phyloP scores from a whole-genome alignment of 2,329 filamentous ascomycete species.

The Cercospora sp. region DNA sequence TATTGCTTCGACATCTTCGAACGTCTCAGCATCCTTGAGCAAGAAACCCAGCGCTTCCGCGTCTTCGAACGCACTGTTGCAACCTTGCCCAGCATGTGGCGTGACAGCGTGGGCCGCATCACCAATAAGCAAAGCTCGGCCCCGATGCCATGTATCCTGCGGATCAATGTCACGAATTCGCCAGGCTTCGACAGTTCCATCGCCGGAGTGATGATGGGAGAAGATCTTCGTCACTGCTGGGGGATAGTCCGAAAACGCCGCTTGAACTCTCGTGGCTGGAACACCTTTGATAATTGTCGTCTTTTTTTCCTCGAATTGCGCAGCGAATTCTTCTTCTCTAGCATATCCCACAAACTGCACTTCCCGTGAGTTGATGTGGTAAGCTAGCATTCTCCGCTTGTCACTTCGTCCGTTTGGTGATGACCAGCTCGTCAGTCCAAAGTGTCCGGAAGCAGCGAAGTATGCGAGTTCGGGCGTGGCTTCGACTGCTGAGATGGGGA shows the following conservation, averaged over 20 bases:
- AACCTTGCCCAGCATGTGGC: conserved; percentile 19
- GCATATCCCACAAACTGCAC: conserved; percentile 16
- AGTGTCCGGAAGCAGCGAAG: conserved; percentile 8
- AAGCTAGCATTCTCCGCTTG: conserved; percentile 17
- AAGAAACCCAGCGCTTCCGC: conserved; percentile 16
- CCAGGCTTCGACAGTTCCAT: conserved; percentile 21
- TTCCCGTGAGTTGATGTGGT: conserved; percentile 17
- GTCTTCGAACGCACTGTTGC: conserved; percentile 20
- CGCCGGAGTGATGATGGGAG: conserved; percentile 8
- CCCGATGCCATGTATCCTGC: conserved; percentile 10
- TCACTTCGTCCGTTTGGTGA: not conserved
- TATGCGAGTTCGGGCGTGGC: conserved; percentile 1
- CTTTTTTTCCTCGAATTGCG: conserved; percentile 15
- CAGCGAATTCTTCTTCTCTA: conserved; percentile 17
- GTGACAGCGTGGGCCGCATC: conserved; percentile 16
- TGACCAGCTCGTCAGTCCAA: conserved; percentile 16
- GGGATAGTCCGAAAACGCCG: conserved; percentile 11
- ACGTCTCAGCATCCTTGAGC: not conserved
- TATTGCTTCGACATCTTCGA: not conserved
- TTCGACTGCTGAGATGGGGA: conserved; percentile 10
- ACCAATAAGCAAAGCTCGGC: conserved; percentile 14
- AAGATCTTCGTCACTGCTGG: conserved; percentile 9
- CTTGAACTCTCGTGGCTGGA: conserved; percentile 11
- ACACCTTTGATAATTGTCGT: conserved; percentile 19
- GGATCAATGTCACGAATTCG: conserved; percentile 18